Percentiles rank a stretch among this genome's conserved stretches.
phyloP scores from a whole-genome alignment of 345 rosid species.

The Hevea brasiliensis region DNA sequence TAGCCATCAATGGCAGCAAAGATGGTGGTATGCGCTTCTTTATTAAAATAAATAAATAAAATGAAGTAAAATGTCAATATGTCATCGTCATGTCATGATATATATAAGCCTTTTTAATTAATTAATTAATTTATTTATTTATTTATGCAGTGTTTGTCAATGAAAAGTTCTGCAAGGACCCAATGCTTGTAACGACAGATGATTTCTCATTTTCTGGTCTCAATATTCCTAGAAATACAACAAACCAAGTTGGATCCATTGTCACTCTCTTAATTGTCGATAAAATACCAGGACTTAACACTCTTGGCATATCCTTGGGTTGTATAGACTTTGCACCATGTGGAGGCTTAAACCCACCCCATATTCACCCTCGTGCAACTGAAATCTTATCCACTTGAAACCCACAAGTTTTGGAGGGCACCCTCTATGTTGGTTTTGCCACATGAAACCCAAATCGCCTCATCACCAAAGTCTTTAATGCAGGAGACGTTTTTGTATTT shows the following conservation, averaged over 20 bases:
- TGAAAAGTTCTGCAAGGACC: constrained; percentile 19
- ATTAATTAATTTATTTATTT: not conserved
- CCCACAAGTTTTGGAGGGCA: not conserved
- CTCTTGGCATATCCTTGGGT: constrained; percentile 16
- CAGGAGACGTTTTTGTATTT: not conserved
- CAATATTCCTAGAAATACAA: constrained; percentile 4
- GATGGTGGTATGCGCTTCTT: no score
- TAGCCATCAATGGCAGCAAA: no score
- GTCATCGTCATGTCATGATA: no score
- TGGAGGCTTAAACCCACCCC: constrained; percentile 19
- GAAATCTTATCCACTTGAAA: constrained; percentile 9
- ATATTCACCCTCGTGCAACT: constrained; percentile 5
- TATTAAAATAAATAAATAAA: no score
- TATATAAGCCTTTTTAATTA: no score
- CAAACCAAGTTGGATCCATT: constrained; percentile 4
- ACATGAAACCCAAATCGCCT: constrained; percentile 1
- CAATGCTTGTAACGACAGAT: not conserved
- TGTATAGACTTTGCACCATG: constrained; percentile 7
- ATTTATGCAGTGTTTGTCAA: constrained; percentile 13
- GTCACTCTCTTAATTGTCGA: constrained; percentile 13
- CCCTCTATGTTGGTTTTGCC: not conserved
- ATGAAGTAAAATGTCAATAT: no score
- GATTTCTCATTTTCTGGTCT: constrained; percentile 15
- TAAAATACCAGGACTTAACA: constrained; percentile 2
- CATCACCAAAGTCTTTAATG: not conserved